Evolutionary conservation across 371 early-diverging fungal species (phyloP).

Genomic region (Mucor saturninus): DNA sequence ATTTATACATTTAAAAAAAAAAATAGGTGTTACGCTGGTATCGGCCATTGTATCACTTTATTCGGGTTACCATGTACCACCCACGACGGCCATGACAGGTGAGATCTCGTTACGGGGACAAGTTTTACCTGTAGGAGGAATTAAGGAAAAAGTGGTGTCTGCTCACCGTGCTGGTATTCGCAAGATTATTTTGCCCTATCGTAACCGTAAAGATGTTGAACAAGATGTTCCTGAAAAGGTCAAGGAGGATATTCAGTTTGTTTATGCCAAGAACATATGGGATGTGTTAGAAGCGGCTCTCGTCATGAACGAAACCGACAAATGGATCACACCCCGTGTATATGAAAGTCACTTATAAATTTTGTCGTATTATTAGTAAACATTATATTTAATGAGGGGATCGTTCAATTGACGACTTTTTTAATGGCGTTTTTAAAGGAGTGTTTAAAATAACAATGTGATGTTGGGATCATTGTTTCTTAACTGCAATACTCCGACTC

Average conservation of each 20-base stretch:
- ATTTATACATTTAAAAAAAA: constrained; percentile 1
- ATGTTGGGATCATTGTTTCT: constrained; percentile 1
- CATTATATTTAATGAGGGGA: too few species aligned
- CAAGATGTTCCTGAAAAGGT: constrained; percentile 75
- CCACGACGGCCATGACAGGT: constrained; percentile 81
- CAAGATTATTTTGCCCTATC: constrained; percentile 63
- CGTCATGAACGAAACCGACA: constrained; percentile 29
- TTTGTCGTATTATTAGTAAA: background rate
- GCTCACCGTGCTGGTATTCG: constrained; percentile 83
- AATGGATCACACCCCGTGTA: constrained; percentile 31
- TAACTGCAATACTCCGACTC: background rate
- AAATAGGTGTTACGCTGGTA: constrained; percentile 64
- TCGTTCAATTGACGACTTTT: background rate
- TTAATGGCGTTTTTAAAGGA: background rate
- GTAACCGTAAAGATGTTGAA: constrained; percentile 64
- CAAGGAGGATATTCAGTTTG: constrained; percentile 71
- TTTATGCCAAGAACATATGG: constrained; percentile 69
- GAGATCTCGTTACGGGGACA: constrained; percentile 86
- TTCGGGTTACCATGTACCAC: constrained; percentile 60
- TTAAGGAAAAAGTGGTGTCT: constrained; percentile 86
- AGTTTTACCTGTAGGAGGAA: constrained; percentile 86
- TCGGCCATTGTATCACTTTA: constrained; percentile 80
- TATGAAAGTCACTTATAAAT: constrained; percentile 27
- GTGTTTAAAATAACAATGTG: too few species aligned
- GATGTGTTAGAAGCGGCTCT: constrained; percentile 73